Conservation (phyloP, 345 rosid species). For the Camelina hispida region DNA sequence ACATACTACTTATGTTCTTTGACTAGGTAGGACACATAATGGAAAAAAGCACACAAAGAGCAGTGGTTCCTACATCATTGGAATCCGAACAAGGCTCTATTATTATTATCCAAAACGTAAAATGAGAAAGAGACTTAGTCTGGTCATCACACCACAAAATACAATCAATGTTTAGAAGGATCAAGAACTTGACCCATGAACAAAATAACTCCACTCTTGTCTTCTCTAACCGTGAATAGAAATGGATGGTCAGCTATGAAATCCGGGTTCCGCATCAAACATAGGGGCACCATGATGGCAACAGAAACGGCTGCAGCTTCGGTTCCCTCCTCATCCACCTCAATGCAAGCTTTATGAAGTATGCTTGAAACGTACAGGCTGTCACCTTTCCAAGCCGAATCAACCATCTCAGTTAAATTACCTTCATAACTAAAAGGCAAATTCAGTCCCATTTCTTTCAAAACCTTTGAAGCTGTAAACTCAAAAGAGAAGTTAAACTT, state of each 20-base stretch:
- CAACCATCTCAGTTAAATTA: conserved; percentile 60
- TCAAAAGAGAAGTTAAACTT: conserved; percentile 58
- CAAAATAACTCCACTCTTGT: conserved; percentile 56
- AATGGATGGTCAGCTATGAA: conserved; percentile 77
- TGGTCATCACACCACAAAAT: not conserved
- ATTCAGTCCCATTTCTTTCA: conserved; percentile 54
- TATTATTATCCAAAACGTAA: too few species aligned
- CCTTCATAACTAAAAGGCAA: conserved; percentile 54
- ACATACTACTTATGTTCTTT: not conserved
- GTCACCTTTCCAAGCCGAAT: conserved; percentile 29
- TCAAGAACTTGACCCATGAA: conserved; percentile 63
- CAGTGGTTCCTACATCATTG: not conserved
- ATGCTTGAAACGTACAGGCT: conserved; percentile 49
- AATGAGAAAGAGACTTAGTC: not conserved
- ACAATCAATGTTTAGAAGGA: conserved; percentile 33
- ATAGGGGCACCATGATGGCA: conserved; percentile 13
- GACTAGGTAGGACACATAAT: not conserved
- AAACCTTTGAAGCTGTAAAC: conserved; percentile 51
- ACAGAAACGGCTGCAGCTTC: conserved; percentile 63
- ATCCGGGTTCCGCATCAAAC: conserved; percentile 25
- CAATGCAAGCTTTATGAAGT: conserved; percentile 59
- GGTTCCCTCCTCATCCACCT: conserved; percentile 71
- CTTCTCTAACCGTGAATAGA: conserved; percentile 61
- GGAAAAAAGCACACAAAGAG: not conserved
- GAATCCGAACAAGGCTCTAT: not conserved